These are phyloP conservation scores for Tripterygium wilfordii DNA, from an alignment of 177 flowering plant species.

Conservation along the genomic window DNA sequence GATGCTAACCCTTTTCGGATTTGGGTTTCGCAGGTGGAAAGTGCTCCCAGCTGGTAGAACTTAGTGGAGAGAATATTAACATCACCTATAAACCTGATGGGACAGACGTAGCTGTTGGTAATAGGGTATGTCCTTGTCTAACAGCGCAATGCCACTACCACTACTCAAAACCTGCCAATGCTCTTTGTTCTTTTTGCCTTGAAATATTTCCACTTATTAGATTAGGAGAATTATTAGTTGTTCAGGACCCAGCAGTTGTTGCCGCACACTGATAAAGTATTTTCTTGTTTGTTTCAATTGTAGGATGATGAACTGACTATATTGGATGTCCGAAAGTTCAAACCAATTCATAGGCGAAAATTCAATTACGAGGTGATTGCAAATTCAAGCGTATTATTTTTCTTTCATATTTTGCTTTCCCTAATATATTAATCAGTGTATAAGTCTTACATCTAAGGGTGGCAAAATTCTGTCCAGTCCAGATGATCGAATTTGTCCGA, in stretches of 20 bases:
- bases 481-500: too few species aligned
- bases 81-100: slow-evolving; percentile 83
- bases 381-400: too few species aligned
- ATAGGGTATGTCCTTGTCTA: slow-evolving; percentile 72
- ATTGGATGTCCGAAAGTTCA: slow-evolving; percentile 96
- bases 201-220: too few species aligned
- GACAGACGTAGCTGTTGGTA: slow-evolving; percentile 90
- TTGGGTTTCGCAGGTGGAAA: slow-evolving; percentile 70
- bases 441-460: too few species aligned
- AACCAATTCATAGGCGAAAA: slow-evolving; percentile 85
- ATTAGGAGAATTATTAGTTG: too few species aligned
- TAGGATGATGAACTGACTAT: slow-evolving; percentile 98
- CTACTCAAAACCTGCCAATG: neutral
- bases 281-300: too few species aligned
- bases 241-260: too few species aligned
- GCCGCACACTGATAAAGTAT: too few species aligned
- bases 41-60: slow-evolving; percentile 89
- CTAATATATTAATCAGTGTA: too few species aligned
- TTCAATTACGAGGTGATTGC: slow-evolving; percentile 89
- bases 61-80: slow-evolving; percentile 96
- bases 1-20: neutral
- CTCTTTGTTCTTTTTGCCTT: slow-evolving; percentile 1
- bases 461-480: too few species aligned
- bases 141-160: too few species aligned
- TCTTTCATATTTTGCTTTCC: too few species aligned